Conservation (phyloP, 2,329 filamentous ascomycete species). For the Fusarium succisae region DNA sequence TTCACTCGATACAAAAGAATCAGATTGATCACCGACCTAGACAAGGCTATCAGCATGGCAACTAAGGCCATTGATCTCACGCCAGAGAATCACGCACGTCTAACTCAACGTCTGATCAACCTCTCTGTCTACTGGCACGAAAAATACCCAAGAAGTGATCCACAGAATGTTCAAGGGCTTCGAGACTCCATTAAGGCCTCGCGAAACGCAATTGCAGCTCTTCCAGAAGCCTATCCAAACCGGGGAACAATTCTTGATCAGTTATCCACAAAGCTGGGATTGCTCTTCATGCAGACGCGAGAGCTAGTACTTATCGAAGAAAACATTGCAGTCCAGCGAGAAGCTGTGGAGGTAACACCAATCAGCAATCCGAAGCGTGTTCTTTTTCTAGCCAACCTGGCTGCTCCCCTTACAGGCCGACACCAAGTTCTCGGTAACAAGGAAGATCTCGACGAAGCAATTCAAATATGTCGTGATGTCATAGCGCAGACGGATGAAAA, state of each 20-base stretch:
- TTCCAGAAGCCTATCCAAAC: background rate
- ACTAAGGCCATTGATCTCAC: background rate
- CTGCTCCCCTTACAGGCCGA: background rate
- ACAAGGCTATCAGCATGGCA: background rate
- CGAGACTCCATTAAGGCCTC: background rate
- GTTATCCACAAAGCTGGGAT: background rate
- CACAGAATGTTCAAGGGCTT: background rate
- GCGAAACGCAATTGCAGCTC: background rate
- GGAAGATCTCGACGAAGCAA: background rate
- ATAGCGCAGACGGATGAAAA: background rate
- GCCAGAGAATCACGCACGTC: background rate
- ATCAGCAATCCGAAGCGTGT: background rate
- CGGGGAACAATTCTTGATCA: background rate
- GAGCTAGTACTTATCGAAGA: background rate
- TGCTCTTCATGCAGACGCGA: background rate
- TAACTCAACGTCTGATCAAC: background rate
- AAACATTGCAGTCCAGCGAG: background rate
- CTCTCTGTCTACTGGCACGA: background rate
- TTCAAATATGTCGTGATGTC: background rate
- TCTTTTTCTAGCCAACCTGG: background rate
- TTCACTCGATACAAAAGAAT: background rate
- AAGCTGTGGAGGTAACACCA: background rate
- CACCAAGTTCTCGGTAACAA: background rate
- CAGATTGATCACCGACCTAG: background rate
- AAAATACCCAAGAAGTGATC: background rate